phyloP scores from a whole-genome alignment of 495 filamentous ascomycete genomes.

The Xylaria sp. region DNA sequence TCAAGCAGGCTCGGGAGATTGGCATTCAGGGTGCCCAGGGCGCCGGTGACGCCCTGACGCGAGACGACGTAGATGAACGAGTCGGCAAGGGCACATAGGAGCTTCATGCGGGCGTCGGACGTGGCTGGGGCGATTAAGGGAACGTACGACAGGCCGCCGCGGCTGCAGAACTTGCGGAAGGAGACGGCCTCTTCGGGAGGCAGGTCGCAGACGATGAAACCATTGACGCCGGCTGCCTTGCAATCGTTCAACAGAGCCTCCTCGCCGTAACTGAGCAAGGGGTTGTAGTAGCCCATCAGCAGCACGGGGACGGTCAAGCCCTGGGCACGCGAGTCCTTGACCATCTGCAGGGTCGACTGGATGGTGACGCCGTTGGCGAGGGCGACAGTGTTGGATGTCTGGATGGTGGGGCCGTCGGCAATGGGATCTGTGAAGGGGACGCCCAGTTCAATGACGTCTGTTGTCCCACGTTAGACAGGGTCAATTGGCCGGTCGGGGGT shows the following conservation, averaged over 20 bases:
- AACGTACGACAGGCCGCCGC: constrained; percentile 86
- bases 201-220: constrained; percentile 96
- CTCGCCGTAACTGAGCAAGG: constrained; percentile 90
- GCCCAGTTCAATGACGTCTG: constrained; percentile 84
- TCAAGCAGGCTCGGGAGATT: constrained; percentile 80
- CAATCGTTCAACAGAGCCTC: constrained; percentile 86
- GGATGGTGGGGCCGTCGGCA: constrained; percentile 93
- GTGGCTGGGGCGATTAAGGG: constrained; percentile 94
- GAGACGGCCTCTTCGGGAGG: constrained; percentile 95
- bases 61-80: constrained; percentile 99
- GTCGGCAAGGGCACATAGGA: constrained; percentile 95
- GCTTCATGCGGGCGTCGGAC: constrained; percentile 89
- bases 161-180: constrained; percentile 85
- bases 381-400: constrained; percentile 86
- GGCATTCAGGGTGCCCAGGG: constrained; percentile 78
- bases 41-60: constrained; percentile 95
- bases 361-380: constrained; percentile 89
- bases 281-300: constrained; percentile 99
- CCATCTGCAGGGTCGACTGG: constrained; percentile 75
- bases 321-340: constrained; percentile 73
- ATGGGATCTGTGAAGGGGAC: constrained; percentile 98
- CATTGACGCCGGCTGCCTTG: constrained; percentile 86
- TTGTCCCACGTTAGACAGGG: background rate
- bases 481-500: background rate
- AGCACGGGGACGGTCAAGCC: constrained; percentile 84